phyloP scores from a whole-genome alignment of 495 filamentous ascomycete species.

The Penicillium mononematosum region DNA sequence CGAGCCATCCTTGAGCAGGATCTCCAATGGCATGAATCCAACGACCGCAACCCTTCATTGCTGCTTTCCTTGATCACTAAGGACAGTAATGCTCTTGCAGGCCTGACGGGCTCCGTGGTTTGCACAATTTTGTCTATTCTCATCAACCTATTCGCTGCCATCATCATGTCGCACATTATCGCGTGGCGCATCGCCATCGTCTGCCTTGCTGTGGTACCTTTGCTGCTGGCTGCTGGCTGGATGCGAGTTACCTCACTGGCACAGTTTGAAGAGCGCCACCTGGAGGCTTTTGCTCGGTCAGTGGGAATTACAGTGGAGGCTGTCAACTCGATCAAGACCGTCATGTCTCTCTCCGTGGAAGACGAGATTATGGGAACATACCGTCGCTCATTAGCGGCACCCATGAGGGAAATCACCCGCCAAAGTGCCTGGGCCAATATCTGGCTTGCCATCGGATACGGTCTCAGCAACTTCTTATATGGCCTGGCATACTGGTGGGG shows the following conservation, averaged over 20 bases:
- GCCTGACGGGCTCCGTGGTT: constrained; percentile 45
- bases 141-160: constrained; percentile 44
- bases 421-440: constrained; percentile 46
- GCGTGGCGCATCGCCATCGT: constrained; percentile 45
- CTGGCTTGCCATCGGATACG: constrained; percentile 56
- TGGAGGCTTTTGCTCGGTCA: constrained; percentile 51
- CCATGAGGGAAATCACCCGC: constrained; percentile 47
- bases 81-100: constrained; percentile 50
- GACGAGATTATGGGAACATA: constrained; percentile 38
- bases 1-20: constrained; percentile 53
- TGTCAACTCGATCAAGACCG: constrained; percentile 52
- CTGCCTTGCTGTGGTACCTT: constrained; percentile 42
- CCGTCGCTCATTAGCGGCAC: constrained; percentile 38
- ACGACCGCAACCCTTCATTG: constrained; percentile 45
- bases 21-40: constrained; percentile 53
- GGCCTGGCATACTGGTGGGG: constrained; percentile 72
- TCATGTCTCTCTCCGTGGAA: constrained; percentile 53
- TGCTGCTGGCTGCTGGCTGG: constrained; percentile 46
- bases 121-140: constrained; percentile 49
- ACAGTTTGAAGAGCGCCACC: constrained; percentile 59
- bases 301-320: constrained; percentile 53
- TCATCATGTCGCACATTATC: constrained; percentile 45
- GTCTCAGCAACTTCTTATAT: constrained; percentile 54
- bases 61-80: constrained; percentile 51
- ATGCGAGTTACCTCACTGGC: constrained; percentile 54